Evolutionary conservation across 1,284 basidiomycete species (phyloP).

Genomic region (Fomes fomentarius): DNA sequence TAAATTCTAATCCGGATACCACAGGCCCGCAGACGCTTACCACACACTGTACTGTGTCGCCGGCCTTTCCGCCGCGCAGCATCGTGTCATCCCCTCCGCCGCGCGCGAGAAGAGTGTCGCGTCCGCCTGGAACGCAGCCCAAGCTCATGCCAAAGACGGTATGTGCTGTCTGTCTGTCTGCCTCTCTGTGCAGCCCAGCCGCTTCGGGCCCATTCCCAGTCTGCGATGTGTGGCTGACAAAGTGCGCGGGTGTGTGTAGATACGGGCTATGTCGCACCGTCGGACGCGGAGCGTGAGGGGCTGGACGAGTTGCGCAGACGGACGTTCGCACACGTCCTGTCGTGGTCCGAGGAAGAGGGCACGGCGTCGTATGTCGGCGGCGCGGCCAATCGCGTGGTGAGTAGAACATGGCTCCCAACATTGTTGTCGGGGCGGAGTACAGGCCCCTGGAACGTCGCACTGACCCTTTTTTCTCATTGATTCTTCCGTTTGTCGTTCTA

Average conservation of each 20-base stretch:
- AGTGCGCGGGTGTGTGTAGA: too few relatives aligned
- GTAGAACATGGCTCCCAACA: too few relatives aligned
- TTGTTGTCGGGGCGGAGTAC: too few relatives aligned
- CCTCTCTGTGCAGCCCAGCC: too few relatives aligned
- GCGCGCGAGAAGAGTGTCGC: slow-evolving; percentile 45
- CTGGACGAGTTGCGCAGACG: slow-evolving; percentile 46
- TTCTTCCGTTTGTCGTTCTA: slow-evolving; percentile 31
- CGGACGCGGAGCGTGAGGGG: slow-evolving; percentile 19
- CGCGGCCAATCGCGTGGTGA: slow-evolving; percentile 68
- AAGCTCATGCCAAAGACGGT: slow-evolving; percentile 33
- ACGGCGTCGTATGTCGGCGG: slow-evolving; percentile 68
- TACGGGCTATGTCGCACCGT: slow-evolving; percentile 12
- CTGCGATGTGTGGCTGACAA: too few relatives aligned
- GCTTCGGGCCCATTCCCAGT: too few relatives aligned
- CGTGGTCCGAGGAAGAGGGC: slow-evolving; percentile 80
- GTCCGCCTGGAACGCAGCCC: slow-evolving; percentile 44
- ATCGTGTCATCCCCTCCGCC: slow-evolving; percentile 61
- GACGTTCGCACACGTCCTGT: slow-evolving; percentile 62
- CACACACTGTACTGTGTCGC: slow-evolving; percentile 92
- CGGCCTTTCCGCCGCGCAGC: slow-evolving; percentile 88
- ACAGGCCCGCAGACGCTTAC: slow-evolving; percentile 81
- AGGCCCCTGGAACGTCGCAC: too few relatives aligned
- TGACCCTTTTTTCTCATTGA: background rate
- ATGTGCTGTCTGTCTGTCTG: too few relatives aligned
- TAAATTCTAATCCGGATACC: too few relatives aligned